These are phyloP conservation scores for Cercospora brassicicola DNA, from an alignment of 2,329 filamentous ascomycete species.

Conservation along the genomic window DNA sequence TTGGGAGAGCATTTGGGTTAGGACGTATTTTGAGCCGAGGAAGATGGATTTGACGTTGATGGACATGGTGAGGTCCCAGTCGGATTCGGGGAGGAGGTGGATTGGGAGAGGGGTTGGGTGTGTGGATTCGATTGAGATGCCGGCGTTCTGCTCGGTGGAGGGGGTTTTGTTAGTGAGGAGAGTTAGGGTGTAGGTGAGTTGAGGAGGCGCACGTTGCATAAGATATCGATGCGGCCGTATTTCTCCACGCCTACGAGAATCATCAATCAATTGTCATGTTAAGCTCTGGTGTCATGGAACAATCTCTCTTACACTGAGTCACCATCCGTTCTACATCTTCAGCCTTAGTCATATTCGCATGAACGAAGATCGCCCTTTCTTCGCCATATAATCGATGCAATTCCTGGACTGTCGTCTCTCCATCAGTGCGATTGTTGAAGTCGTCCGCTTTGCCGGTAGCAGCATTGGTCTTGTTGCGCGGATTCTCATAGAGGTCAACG, in stretches of 20 bases:
- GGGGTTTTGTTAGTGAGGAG: not conserved
- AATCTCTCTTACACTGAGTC: not conserved
- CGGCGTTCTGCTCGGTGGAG: constrained; percentile 11
- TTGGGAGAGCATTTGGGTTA: constrained; percentile 42
- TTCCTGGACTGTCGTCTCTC: constrained; percentile 25
- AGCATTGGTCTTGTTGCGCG: constrained; percentile 32
- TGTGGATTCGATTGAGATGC: constrained; percentile 30
- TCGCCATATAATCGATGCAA: constrained; percentile 15
- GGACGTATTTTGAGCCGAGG: constrained; percentile 43
- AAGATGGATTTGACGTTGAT: constrained; percentile 44
- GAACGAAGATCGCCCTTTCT: constrained; percentile 33
- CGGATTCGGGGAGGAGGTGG: constrained; percentile 37
- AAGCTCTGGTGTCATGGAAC: not conserved
- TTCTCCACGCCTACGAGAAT: constrained; percentile 32
- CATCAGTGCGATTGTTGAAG: constrained; percentile 32
- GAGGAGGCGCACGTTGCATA: not conserved
- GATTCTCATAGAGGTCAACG: constrained; percentile 37
- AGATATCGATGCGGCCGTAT: constrained; percentile 33
- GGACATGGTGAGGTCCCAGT: constrained; percentile 40
- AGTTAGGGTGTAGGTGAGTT: not conserved
- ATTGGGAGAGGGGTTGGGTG: constrained; percentile 31
- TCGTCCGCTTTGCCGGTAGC: constrained; percentile 37
- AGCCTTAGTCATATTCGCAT: constrained; percentile 38
- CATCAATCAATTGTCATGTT: too few species aligned
- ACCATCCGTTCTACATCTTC: constrained; percentile 29